Conservation (phyloP, 768 basidiomycete genomes). For the Serendipita vermifera region DNA sequence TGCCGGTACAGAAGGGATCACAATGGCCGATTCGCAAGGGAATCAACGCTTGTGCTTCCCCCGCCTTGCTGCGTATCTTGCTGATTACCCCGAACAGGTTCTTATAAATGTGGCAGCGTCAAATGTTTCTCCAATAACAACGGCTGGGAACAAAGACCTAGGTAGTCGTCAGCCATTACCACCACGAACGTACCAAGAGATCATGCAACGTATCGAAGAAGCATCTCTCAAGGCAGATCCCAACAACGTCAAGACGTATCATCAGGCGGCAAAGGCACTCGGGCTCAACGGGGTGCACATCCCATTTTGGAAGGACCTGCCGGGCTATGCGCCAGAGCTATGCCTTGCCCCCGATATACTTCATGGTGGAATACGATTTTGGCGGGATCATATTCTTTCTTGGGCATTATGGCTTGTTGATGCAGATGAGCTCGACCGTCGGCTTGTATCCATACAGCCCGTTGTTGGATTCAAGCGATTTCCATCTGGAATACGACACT, state of each 20-base stretch:
- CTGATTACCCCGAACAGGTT: not conserved
- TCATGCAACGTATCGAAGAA: not conserved
- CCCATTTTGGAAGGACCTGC: not conserved
- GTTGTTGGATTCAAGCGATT: not conserved
- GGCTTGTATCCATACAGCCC: not conserved
- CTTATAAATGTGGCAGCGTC: not conserved
- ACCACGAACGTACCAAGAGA: not conserved
- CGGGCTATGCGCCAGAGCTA: not conserved
- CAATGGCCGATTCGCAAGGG: not conserved
- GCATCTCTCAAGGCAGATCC: not conserved
- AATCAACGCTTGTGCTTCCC: not conserved
- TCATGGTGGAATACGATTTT: not conserved
- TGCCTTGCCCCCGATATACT: not conserved
- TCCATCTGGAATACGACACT: not conserved
- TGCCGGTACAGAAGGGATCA: not conserved
- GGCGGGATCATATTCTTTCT: too few relatives aligned
- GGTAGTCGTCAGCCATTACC: not conserved
- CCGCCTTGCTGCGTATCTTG: not conserved
- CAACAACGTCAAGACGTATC: not conserved
- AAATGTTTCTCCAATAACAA: not conserved
- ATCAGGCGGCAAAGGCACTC: slow-evolving; percentile 16
- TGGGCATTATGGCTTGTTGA: not conserved
- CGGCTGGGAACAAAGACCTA: not conserved
- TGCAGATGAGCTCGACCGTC: not conserved
- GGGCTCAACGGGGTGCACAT: not conserved